These are phyloP conservation scores for Asterionellopsis glacialis DNA, from an alignment of 108 stramenopile genomes.

Conservation along the genomic window DNA sequence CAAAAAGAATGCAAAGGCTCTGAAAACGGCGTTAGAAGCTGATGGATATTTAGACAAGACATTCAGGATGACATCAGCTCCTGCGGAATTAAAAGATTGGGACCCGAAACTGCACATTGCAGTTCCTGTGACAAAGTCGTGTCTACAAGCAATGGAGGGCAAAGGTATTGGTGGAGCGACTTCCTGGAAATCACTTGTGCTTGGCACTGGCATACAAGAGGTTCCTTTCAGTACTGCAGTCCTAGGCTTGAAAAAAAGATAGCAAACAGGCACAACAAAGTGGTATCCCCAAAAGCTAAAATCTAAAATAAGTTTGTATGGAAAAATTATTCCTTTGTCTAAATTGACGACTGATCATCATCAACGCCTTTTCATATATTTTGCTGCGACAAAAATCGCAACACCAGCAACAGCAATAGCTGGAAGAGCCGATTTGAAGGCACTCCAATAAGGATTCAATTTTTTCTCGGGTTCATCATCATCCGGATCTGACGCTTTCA, in stretches of 20 bases:
- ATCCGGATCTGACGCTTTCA: conserved; percentile 6
- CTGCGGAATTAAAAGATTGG: background rate
- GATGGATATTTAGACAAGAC: conserved; percentile 51
- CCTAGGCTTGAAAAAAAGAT: conserved; percentile 4
- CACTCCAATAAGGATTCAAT: background rate
- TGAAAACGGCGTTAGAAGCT: conserved; percentile 41
- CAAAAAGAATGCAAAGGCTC: conserved; percentile 47
- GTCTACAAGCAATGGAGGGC: background rate
- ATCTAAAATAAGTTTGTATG: background rate
- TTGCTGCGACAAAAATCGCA: background rate
- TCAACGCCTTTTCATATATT: too few relatives aligned
- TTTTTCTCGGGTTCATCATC: background rate
- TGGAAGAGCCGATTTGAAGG: background rate
- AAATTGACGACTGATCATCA: too few relatives aligned
- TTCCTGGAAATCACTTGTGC: background rate
- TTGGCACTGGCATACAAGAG: background rate
- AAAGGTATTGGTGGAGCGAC: background rate
- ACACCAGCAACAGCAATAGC: background rate
- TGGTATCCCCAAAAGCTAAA: background rate
- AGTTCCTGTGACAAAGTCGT: conserved; percentile 37
- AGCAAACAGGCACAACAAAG: background rate
- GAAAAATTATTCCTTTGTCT: too few relatives aligned
- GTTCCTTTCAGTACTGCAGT: conserved; percentile 8
- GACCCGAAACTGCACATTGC: conserved; percentile 25
- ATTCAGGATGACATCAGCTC: conserved; percentile 58